Evolutionary conservation across 2,329 filamentous ascomycete species (phyloP), one percentile per base, ranked within the genome.

Genomic region (Metarhizium album): DNA sequence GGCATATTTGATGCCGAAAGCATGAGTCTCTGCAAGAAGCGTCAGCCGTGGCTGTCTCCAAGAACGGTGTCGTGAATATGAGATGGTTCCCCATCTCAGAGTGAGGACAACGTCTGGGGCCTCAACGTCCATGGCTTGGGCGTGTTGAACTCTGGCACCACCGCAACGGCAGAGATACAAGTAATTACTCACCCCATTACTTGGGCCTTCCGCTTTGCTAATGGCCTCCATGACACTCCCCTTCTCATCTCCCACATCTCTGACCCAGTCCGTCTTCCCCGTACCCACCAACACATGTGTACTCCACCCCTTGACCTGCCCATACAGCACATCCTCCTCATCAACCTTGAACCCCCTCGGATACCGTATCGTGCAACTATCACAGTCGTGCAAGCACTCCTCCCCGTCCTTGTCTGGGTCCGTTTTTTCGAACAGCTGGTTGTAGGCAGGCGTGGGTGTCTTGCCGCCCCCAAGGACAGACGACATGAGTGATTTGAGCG

Each of bases 261-360:
- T 73, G 62, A 91, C 86, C 93, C 93, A 98, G 69, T 98, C 93
- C 24, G 84, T 79, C 78, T 96, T 95, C 54, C 90, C 88, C n/a
- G 93, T 98, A 23, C 89, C 93, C 16, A 97, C 89, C 31, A 98
- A 73, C 54, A 95, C 65, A 69, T 98, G 93, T 20, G 90, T 93
- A 61, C 81, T 84, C 86, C 89, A 97, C 35, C 83, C 88, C 62
- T 89, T 87, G 55, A 96, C 79, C 53, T 86, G 75, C 1, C 91
- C 93, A 64, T 94, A 97, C 46, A 98, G 71, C 59, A 83, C 73
- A 63, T 95, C 89, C 6, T 76, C 71, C 65, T 85, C 79, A 52
- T 97, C 86, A 50, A 95, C 81, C 62, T 83, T 82, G 70, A 84
- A 85, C 35, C 68, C 68, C 53, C 73, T 74, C 37, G 91, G 91